Conservation (phyloP, 495 filamentous ascomycete species). For the Geoglossum glabrum region DNA sequence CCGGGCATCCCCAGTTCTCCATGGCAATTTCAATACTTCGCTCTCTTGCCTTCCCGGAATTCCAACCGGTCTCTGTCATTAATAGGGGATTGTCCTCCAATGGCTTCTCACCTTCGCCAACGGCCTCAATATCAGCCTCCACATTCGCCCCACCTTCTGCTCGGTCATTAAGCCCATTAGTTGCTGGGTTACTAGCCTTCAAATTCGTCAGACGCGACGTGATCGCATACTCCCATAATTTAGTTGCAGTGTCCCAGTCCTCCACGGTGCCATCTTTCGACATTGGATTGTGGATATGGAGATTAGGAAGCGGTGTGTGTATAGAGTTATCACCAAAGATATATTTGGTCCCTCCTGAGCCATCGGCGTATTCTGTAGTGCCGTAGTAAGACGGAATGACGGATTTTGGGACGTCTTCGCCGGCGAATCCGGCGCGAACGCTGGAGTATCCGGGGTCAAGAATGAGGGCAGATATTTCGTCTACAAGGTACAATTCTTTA, state of each 20-base stretch:
- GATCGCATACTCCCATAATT: constrained; percentile 76
- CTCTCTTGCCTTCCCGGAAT: constrained; percentile 65
- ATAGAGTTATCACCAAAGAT: constrained; percentile 79
- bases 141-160: constrained; percentile 31
- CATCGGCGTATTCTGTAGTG: constrained; percentile 26
- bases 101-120: constrained; percentile 54
- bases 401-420: constrained; percentile 91
- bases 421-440: constrained; percentile 86
- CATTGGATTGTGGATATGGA: constrained; percentile 82
- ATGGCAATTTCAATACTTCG: constrained; percentile 86
- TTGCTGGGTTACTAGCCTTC: constrained; percentile 38
- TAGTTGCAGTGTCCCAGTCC: constrained; percentile 85
- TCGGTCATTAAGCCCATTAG: constrained; percentile 57
- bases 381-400: constrained; percentile 78
- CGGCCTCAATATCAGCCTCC: constrained; percentile 44
- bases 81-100: constrained; percentile 76
- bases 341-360: constrained; percentile 33
- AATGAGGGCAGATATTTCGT: constrained; percentile 92
- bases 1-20: constrained; percentile 85
- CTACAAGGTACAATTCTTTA: constrained; percentile 23
- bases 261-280: constrained; percentile 75
- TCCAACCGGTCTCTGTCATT: constrained; percentile 91
- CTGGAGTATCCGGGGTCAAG: constrained; percentile 85
- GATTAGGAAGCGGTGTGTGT: constrained; percentile 47
- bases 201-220: constrained; percentile 54